A percentile compares a stretch with the other conserved stretches of the same genome.
These are phyloP conservation scores for Gamsiella multidivaricata DNA, from an alignment of 192 early-diverging fungal species.

Conservation along the genomic window DNA sequence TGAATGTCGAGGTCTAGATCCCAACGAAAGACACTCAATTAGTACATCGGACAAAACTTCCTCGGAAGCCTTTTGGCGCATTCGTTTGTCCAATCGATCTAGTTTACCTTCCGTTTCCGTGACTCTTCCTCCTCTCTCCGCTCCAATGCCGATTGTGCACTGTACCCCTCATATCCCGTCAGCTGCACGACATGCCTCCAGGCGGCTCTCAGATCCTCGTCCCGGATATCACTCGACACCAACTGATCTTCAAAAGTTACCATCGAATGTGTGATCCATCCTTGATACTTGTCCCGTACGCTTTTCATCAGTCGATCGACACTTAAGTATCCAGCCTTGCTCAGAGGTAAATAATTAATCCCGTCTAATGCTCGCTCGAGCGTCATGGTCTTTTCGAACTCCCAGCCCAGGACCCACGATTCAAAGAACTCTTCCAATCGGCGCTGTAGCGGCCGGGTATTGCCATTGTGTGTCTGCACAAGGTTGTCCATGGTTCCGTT, in stretches of 20 bases:
- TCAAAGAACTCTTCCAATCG: constrained; percentile 69
- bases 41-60: neutral
- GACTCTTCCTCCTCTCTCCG: constrained; percentile 39
- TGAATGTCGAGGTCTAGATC: constrained; percentile 34
- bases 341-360: constrained; percentile 42
- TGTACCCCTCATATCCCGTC: constrained; percentile 38
- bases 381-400: constrained; percentile 60
- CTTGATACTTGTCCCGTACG: constrained; percentile 30
- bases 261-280: constrained; percentile 41
- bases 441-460: constrained; percentile 24
- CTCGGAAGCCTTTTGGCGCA: no score
- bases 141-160: constrained; percentile 5
- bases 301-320: constrained; percentile 31
- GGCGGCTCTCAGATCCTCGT: constrained; percentile 30
- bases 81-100: no score
- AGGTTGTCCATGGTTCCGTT: constrained; percentile 27
- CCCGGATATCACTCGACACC: constrained; percentile 43
- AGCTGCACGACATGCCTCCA: constrained; percentile 43
- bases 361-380: constrained; percentile 40
- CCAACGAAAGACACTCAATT: neutral
- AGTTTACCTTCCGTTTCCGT: constrained; percentile 48
- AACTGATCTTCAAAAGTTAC: constrained; percentile 49
- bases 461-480: constrained; percentile 20
- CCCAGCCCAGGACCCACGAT: constrained; percentile 69
- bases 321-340: constrained; percentile 5